phyloP scores from a whole-genome alignment of 345 rosid genomes.

The Ailanthus altissimus region DNA sequence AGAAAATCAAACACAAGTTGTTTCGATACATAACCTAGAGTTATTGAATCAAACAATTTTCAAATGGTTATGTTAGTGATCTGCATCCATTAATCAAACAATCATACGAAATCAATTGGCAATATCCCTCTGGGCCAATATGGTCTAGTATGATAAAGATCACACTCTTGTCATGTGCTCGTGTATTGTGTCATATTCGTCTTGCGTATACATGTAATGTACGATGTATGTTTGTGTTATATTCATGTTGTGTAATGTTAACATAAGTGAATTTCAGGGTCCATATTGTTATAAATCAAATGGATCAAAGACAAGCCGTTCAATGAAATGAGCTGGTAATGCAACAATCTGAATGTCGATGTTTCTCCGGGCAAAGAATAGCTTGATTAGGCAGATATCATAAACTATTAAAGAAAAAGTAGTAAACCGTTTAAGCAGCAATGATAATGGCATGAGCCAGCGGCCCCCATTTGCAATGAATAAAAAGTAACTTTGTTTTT shows the following conservation, averaged over 20 bases:
- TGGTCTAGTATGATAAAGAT: too few species aligned
- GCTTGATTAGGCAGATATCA: not conserved
- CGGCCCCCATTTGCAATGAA: conserved; percentile 17
- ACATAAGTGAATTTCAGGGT: too few species aligned
- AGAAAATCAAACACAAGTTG: not conserved
- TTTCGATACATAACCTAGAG: too few species aligned
- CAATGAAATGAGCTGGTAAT: not conserved
- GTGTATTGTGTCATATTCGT: too few species aligned
- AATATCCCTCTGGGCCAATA: too few species aligned
- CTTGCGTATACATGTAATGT: too few species aligned
- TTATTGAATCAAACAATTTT: not conserved
- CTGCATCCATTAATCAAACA: too few species aligned
- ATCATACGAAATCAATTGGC: too few species aligned
- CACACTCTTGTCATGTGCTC: too few species aligned
- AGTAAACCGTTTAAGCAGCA: conserved; percentile 14
- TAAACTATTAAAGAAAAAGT: not conserved
- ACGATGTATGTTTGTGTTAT: too few species aligned
- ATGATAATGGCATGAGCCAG: conserved; percentile 7
- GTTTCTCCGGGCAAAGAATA: not conserved
- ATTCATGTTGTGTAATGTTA: not conserved
- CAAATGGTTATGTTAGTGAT: too few species aligned
- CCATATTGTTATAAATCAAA: too few species aligned
- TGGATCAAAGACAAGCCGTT: not conserved
- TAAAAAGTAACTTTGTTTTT: not conserved
- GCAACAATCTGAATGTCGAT: not conserved